phyloP scores from a whole-genome alignment of 2,329 filamentous ascomycete species.

The Aspergillus sp. region DNA sequence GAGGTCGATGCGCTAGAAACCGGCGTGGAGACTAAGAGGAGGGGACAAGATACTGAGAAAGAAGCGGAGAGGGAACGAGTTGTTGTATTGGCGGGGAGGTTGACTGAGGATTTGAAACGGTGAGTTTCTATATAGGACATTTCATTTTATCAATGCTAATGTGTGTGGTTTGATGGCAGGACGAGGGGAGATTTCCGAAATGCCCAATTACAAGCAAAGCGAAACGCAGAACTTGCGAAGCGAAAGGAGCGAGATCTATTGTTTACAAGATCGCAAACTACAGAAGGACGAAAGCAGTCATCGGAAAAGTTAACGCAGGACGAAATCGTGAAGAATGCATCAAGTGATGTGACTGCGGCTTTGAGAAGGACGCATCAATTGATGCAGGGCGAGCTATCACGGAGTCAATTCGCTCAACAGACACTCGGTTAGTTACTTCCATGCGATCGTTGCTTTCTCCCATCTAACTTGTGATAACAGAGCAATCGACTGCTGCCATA shows the following conservation, averaged over 20 bases:
- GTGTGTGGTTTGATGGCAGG: conserved; percentile 24
- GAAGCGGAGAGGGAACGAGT: conserved; percentile 63
- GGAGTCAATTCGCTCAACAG: conserved; percentile 84
- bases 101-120: conserved; percentile 68
- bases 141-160: background rate
- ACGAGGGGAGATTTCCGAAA: conserved; percentile 68
- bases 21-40: conserved; percentile 32
- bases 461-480: conserved; percentile 24
- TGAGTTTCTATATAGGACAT: conserved; percentile 40
- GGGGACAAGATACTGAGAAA: conserved; percentile 44
- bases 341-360: conserved; percentile 76
- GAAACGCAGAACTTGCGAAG: conserved; percentile 67
- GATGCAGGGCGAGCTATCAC: conserved; percentile 77
- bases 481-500: conserved; percentile 79
- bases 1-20: conserved; percentile 67
- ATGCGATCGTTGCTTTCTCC: background rate
- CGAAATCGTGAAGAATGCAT: conserved; percentile 69
- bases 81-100: conserved; percentile 60
- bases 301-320: conserved; percentile 59
- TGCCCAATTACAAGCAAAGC: conserved; percentile 75
- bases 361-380: conserved; percentile 81
- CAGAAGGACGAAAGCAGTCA: conserved; percentile 21
- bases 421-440: conserved; percentile 54
- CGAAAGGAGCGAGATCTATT: conserved; percentile 72
- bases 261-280: conserved; percentile 50